Evolutionary conservation across 306 rosid genomes (phyloP).

Genomic region (Sechiopsis laciniata): DNA sequence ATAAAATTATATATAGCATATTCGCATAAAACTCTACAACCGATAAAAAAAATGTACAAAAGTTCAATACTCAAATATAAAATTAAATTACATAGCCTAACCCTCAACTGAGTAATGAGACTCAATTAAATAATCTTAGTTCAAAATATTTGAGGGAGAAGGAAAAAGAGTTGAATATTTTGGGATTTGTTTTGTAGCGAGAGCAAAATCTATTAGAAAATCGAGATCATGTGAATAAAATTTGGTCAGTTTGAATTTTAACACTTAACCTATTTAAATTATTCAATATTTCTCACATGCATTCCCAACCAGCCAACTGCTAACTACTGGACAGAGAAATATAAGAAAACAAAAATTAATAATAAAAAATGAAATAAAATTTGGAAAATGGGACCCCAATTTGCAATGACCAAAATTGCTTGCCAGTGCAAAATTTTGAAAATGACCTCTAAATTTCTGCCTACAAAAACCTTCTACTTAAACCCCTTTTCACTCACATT

Average conservation of each 20-base stretch:
- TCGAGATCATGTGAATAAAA: slow-evolving; percentile 45
- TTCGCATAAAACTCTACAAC: no score
- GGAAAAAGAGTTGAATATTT: no score
- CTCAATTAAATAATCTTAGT: no score
- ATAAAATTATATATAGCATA: no score
- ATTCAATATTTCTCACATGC: slow-evolving; percentile 30
- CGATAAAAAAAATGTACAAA: no score
- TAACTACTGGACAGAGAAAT: slow-evolving; percentile 19
- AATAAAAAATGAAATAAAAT: no score
- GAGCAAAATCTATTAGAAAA: slow-evolving; percentile 12
- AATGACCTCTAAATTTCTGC: slow-evolving; percentile 23
- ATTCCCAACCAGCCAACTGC: slow-evolving; percentile 33
- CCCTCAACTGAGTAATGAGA: no score
- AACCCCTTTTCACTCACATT: slow-evolving; percentile 24
- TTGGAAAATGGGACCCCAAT: neutral
- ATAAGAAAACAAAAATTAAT: neutral
- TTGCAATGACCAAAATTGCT: slow-evolving; percentile 33
- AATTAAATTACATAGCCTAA: no score
- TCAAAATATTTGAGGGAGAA: no score
- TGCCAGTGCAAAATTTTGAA: slow-evolving; percentile 32
- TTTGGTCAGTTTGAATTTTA: slow-evolving; percentile 35
- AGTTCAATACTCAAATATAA: no score
- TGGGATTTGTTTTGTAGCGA: slow-evolving; percentile 3
- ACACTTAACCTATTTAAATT: slow-evolving; percentile 22
- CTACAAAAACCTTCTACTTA: slow-evolving; percentile 10